Percentiles rank a stretch among this genome's conserved stretches.
phyloP scores from a whole-genome alignment of 2,329 filamentous ascomycete species.

The Eutypella sp. region DNA sequence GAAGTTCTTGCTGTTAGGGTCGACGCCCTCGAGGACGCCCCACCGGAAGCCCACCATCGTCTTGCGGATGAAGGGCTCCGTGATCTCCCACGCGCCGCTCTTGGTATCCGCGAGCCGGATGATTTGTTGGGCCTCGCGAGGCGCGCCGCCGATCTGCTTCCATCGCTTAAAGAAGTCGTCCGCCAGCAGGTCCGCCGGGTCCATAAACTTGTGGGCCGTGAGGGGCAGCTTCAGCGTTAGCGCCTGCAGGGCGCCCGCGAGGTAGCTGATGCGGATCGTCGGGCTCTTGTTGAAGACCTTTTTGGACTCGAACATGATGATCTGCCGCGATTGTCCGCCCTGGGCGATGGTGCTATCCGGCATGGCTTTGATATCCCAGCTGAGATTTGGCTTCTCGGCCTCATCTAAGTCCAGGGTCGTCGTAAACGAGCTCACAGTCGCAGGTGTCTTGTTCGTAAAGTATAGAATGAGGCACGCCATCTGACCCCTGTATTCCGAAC shows the following conservation, averaged over 20 bases:
- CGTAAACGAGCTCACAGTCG: constrained; percentile 83
- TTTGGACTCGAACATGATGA: constrained; percentile 88
- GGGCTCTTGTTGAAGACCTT: constrained; percentile 77
- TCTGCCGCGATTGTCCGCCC: constrained; percentile 80
- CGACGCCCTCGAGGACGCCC: constrained; percentile 79
- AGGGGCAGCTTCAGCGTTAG: constrained; percentile 88
- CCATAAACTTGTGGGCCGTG: constrained; percentile 93
- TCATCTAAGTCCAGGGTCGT: constrained; percentile 84
- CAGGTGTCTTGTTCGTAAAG: constrained; percentile 89
- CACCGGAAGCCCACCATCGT: constrained; percentile 83
- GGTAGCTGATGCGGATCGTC: constrained; percentile 89
- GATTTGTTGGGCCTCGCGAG: constrained; percentile 82
- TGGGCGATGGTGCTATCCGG: constrained; percentile 76
- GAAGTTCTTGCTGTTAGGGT: constrained; percentile 89
- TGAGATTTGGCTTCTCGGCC: constrained; percentile 60
- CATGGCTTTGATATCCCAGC: constrained; percentile 81
- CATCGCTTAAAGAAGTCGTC: constrained; percentile 99
- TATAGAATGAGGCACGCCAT: constrained; percentile 94
- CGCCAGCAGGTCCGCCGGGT: constrained; percentile 74
- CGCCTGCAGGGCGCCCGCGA: constrained; percentile 88
- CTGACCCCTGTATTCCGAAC: constrained; percentile 92
- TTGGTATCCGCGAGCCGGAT: constrained; percentile 60
- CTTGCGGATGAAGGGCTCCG: constrained; percentile 63
- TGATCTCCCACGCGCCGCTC: constrained; percentile 59
- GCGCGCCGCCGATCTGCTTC: constrained; percentile 92